Conservation (phyloP, 1,284 basidiomycete genomes). For the Irpex lacteus region DNA sequence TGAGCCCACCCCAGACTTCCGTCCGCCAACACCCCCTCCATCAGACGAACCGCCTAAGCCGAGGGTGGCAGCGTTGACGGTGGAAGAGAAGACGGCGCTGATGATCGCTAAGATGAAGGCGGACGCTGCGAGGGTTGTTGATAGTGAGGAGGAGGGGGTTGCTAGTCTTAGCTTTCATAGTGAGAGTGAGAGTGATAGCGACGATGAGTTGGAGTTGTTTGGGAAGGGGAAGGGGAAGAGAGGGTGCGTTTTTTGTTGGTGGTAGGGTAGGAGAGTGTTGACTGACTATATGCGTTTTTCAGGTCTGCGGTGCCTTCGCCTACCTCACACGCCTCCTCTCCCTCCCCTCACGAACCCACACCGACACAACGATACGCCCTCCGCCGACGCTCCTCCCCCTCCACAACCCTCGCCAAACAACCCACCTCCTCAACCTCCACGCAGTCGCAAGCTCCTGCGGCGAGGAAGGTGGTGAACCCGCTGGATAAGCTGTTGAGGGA, state of each 20-base stretch:
- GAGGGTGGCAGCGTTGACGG: slow-evolving; percentile 37
- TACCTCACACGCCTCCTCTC: not conserved
- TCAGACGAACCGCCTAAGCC: slow-evolving; percentile 14
- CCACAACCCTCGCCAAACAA: no score
- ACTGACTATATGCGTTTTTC: no score
- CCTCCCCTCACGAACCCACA: not conserved
- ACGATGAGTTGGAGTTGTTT: slow-evolving; percentile 25
- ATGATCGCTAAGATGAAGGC: slow-evolving; percentile 65
- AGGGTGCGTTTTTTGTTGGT: not conserved
- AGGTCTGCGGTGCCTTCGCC: no score
- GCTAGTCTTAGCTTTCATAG: no score
- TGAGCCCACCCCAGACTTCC: slow-evolving; percentile 23
- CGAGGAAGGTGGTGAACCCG: slow-evolving; percentile 35
- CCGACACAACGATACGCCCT: slow-evolving; percentile 21
- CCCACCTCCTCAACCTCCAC: not conserved
- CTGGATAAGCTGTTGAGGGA: slow-evolving; percentile 39
- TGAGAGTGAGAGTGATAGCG: slow-evolving; percentile 46
- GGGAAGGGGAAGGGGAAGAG: slow-evolving; percentile 5
- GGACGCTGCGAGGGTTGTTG: slow-evolving; percentile 36
- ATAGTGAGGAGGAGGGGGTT: slow-evolving; percentile 18
- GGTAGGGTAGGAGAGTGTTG: not conserved
- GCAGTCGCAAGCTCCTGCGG: not conserved
- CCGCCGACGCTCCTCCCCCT: slow-evolving; percentile 17
- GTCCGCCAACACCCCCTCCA: slow-evolving; percentile 38
- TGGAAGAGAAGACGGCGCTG: slow-evolving; percentile 47